Evolutionary conservation across 2,329 filamentous ascomycete species (phyloP).

Genomic region (Torrubiella hemipterigena): DNA sequence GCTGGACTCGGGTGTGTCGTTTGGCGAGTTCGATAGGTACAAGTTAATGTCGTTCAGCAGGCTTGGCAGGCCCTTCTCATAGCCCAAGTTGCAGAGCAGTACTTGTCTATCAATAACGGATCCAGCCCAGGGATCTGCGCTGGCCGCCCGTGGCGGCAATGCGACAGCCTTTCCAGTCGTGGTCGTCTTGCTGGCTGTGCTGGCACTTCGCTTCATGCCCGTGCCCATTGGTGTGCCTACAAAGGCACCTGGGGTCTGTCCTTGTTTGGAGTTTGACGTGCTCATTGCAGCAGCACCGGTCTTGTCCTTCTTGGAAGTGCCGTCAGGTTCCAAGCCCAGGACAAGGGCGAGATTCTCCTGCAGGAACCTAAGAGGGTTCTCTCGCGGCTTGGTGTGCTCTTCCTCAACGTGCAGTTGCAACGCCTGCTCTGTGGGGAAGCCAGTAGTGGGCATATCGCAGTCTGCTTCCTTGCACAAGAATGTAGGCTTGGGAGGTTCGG

Average conservation of each 20-base stretch:
- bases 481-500: constrained; percentile 26
- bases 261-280: constrained; percentile 31
- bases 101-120: constrained; percentile 40
- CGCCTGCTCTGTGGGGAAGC: constrained; percentile 43
- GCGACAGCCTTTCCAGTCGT: constrained; percentile 15
- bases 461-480: constrained; percentile 40
- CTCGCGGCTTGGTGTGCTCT: constrained; percentile 43
- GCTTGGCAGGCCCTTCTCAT: constrained; percentile 24
- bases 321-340: constrained; percentile 41
- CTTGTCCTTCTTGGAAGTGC: constrained; percentile 22
- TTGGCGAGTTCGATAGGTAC: constrained; percentile 44
- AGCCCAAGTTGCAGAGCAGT: constrained; percentile 20
- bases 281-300: constrained; percentile 24
- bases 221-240: constrained; percentile 37
- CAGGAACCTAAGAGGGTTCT: constrained; percentile 42
- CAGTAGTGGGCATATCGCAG: constrained; percentile 37
- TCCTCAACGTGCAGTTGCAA: constrained; percentile 42
- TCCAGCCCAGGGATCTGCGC: constrained; percentile 20
- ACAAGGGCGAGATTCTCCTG: constrained; percentile 34
- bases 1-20: constrained; percentile 52
- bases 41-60: constrained; percentile 40
- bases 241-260: constrained; percentile 30
- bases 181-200: constrained; percentile 27
- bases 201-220: constrained; percentile 38
- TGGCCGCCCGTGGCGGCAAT: constrained; percentile 16